These are phyloP conservation scores for Chlamydomonas reinhardtii DNA, from an alignment of 163 green algal species.

Conservation along the genomic window DNA sequence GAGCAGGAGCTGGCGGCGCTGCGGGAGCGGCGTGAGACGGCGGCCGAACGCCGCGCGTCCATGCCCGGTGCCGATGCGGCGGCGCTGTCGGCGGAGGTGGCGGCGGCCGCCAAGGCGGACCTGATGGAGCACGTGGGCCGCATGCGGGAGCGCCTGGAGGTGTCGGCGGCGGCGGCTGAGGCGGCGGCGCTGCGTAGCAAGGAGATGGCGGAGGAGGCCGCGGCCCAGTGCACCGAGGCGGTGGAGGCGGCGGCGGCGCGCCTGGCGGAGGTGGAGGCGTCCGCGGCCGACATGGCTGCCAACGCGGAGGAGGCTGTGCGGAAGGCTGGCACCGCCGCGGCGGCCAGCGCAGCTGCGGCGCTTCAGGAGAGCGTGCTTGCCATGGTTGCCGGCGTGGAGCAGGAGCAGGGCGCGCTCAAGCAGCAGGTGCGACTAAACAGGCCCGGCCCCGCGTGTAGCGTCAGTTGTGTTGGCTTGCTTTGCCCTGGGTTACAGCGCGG, in stretches of 20 bases:
- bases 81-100: conserved; percentile 10
- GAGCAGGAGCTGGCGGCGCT: too few species aligned
- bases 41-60: not conserved
- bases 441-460: too few species aligned
- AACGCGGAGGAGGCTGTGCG: conserved; percentile 1
- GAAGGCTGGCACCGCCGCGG: not conserved
- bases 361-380: conserved; percentile 23
- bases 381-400: conserved; percentile 29
- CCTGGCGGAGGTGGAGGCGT: not conserved
- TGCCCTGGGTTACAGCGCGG: too few species aligned
- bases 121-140: conserved; percentile 16
- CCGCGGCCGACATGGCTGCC: not conserved
- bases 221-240: not conserved
- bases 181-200: not conserved
- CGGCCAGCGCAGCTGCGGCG: not conserved
- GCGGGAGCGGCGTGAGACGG: too few species aligned
- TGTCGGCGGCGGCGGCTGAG: conserved; percentile 4
- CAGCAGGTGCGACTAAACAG: conserved; percentile 12
- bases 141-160: conserved; percentile 1
- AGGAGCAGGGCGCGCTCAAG: conserved; percentile 13
- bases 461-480: too few species aligned
- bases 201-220: not conserved
- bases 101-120: not conserved
- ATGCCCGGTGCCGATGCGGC: not conserved
- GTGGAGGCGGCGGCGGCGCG: not conserved